Evolutionary conservation across 1,284 basidiomycete genomes (phyloP).

Genomic region (Lentinus polychrous): DNA sequence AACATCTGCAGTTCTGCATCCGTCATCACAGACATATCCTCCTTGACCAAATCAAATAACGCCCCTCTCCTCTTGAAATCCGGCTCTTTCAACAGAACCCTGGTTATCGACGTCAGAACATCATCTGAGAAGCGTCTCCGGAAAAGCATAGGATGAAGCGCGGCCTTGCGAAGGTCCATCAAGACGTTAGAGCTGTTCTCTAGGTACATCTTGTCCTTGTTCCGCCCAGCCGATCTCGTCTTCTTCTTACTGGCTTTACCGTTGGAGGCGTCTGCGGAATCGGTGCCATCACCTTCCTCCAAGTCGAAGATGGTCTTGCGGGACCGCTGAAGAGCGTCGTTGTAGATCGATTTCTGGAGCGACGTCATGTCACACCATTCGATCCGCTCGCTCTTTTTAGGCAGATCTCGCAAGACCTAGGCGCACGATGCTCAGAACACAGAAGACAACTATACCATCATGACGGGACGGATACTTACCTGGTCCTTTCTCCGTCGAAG

Average conservation of each 20-base stretch:
- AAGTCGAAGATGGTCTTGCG: slow-evolving; percentile 73
- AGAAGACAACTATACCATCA: not conserved
- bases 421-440: slow-evolving; percentile 3
- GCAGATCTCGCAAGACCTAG: slow-evolving; percentile 88
- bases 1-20: slow-evolving; percentile 88
- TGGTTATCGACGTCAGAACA: slow-evolving; percentile 70
- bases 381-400: slow-evolving; percentile 87
- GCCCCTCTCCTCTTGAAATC: slow-evolving; percentile 81
- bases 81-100: slow-evolving; percentile 83
- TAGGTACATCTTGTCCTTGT: slow-evolving; percentile 63
- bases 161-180: slow-evolving; percentile 95
- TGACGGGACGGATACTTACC: slow-evolving; percentile 32
- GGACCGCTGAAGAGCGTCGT: slow-evolving; percentile 78
- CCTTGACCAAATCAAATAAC: slow-evolving; percentile 75
- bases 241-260: slow-evolving; percentile 41
- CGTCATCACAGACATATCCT: slow-evolving; percentile 93
- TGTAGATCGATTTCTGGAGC: slow-evolving; percentile 80
- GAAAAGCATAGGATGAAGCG: slow-evolving; percentile 95
- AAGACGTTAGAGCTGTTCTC: slow-evolving; percentile 87
- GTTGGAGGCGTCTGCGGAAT: slow-evolving; percentile 21
- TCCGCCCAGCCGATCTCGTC: slow-evolving; percentile 33
- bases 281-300: slow-evolving; percentile 29
- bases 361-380: slow-evolving; percentile 93
- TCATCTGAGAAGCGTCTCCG: slow-evolving; percentile 78
- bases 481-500: slow-evolving; percentile 92